Evolutionary conservation across 495 filamentous ascomycete species (phyloP).

Genomic region (Daldinia grandis): DNA sequence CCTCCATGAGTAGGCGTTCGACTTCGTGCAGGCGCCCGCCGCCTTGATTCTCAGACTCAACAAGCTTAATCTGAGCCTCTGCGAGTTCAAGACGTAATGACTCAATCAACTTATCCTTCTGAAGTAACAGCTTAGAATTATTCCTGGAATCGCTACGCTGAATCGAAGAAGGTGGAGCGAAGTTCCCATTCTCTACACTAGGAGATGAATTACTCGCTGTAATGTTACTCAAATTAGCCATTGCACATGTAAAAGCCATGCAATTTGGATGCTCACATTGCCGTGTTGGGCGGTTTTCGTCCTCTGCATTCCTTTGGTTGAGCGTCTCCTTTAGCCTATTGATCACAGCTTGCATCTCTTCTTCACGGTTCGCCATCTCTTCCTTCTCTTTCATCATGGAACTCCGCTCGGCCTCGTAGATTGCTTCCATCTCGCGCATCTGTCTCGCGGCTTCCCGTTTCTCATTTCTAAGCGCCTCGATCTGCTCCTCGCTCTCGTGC

Average conservation of each 20-base stretch:
- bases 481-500: slow-evolving; percentile 81
- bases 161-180: slow-evolving; percentile 85
- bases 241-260: slow-evolving; percentile 15
- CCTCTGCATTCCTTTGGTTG: slow-evolving; percentile 74
- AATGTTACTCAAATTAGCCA: slow-evolving; percentile 24
- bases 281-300: slow-evolving; percentile 70
- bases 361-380: slow-evolving; percentile 80
- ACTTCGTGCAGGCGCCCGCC: slow-evolving; percentile 85
- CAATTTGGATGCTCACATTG: slow-evolving; percentile 65
- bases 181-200: slow-evolving; percentile 71
- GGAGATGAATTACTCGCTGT: slow-evolving; percentile 64
- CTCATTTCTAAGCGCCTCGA: slow-evolving; percentile 81
- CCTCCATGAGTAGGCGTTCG: slow-evolving; percentile 86
- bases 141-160: slow-evolving; percentile 84
- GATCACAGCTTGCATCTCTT: slow-evolving; percentile 87
- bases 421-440: slow-evolving; percentile 85
- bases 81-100: slow-evolving; percentile 89
- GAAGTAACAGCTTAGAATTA: slow-evolving; percentile 84
- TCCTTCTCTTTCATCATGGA: slow-evolving; percentile 91
- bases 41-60: slow-evolving; percentile 91
- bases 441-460: slow-evolving; percentile 80
- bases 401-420: slow-evolving; percentile 88
- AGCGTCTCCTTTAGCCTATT: slow-evolving; percentile 89
- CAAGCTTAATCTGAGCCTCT: slow-evolving; percentile 92
- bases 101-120: slow-evolving; percentile 97